phyloP scores from a whole-genome alignment of 2,329 filamentous ascomycete genomes.

The Aspergillus sclerotialis region DNA sequence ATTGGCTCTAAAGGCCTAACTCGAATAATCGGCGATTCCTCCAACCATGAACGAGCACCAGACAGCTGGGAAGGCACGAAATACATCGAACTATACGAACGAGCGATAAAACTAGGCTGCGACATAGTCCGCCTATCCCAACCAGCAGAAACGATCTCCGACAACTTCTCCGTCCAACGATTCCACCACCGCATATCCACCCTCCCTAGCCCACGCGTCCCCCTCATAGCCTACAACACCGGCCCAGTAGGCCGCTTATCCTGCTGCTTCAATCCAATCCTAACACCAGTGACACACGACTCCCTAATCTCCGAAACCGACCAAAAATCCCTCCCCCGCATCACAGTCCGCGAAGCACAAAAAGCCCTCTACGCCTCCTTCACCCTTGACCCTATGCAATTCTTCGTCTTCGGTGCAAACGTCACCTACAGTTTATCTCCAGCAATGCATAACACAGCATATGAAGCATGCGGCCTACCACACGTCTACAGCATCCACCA shows the following conservation, averaged over 20 bases:
- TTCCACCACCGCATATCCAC: conserved; percentile 47
- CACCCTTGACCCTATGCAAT: conserved; percentile 61
- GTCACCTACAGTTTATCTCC: conserved; percentile 68
- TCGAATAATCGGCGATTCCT: conserved; percentile 56
- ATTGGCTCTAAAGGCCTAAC: conserved; percentile 47
- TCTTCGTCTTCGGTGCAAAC: conserved; percentile 68
- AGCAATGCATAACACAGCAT: conserved; percentile 68
- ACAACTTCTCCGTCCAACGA: conserved; percentile 55
- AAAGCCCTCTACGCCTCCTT: conserved; percentile 60
- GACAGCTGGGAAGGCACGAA: conserved; percentile 51
- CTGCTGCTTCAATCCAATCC: conserved; percentile 57
- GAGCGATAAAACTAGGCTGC: conserved; percentile 52
- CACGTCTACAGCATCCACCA: conserved; percentile 62
- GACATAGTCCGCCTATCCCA: conserved; percentile 57
- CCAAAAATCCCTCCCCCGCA: conserved; percentile 38
- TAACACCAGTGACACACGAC: conserved; percentile 55
- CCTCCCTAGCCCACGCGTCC: conserved; percentile 39
- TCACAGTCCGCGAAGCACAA: conserved; percentile 59
- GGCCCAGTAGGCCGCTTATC: conserved; percentile 58
- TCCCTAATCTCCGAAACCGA: conserved; percentile 39
- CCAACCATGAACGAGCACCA: conserved; percentile 33
- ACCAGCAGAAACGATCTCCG: conserved; percentile 49
- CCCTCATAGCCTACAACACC: conserved; percentile 59
- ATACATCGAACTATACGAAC: conserved; percentile 53
- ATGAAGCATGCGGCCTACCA: conserved; percentile 59